phyloP scores from a whole-genome alignment of 805 yeast species.

The Zygosaccharomyces gambellarensis region DNA sequence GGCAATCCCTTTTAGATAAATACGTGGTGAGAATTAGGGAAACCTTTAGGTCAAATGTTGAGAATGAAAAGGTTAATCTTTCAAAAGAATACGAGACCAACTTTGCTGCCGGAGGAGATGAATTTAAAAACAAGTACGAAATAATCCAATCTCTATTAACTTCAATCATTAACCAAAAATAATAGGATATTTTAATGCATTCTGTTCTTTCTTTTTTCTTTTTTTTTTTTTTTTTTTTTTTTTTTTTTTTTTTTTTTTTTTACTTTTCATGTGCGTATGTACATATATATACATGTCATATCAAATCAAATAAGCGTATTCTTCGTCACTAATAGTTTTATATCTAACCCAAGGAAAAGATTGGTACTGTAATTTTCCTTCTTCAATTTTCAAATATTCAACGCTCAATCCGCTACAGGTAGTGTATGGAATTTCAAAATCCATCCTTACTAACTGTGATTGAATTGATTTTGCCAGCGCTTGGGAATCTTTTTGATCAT shows the following conservation, averaged over 20 bases:
- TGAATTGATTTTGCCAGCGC: conserved; percentile 16
- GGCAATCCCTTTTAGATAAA: conserved; percentile 23
- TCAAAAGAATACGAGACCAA: conserved; percentile 5
- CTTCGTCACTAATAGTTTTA: conserved; percentile 41
- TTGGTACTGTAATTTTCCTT: conserved; percentile 54
- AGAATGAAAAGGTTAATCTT: conserved; percentile 9
- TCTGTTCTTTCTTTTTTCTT: background rate
- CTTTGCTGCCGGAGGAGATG: conserved; percentile 2
- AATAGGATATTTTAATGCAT: conserved; percentile 2
- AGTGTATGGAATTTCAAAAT: conserved; percentile 60
- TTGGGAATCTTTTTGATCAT: conserved; percentile 14
- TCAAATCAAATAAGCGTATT: conserved; percentile 30
- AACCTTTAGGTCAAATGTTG: conserved; percentile 16
- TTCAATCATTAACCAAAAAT: background rate
- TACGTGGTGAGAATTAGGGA: conserved; percentile 10
- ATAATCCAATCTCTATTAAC: background rate
- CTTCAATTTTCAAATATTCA: conserved; percentile 62
- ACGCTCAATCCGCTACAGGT: conserved; percentile 64
- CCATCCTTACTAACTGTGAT: conserved; percentile 38
- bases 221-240: conserved; percentile 1
- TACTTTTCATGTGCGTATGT: background rate
- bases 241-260: conserved; percentile 2
- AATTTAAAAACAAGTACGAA: conserved; percentile 1
- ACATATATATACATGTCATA: background rate
- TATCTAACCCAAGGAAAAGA: conserved; percentile 80